These are phyloP conservation scores for Solanum okadae DNA, from an alignment of 257 asterid genomes.

Conservation along the genomic window DNA sequence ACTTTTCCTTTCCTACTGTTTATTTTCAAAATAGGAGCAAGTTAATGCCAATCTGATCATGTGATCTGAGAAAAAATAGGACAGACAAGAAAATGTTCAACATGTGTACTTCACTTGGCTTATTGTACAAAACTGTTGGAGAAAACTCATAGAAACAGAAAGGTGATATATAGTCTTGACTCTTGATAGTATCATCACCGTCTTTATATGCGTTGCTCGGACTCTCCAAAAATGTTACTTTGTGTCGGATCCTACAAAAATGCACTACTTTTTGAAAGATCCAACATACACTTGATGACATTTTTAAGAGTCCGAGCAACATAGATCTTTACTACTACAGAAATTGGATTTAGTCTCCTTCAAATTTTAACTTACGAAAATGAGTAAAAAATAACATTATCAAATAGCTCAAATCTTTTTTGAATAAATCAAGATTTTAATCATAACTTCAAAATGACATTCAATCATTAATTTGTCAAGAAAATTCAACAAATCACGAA, in stretches of 20 bases:
- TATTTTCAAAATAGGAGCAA: not conserved
- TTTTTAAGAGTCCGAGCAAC: too few relatives aligned
- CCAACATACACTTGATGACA: too few relatives aligned
- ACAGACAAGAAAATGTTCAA: not conserved
- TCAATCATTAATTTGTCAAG: not conserved
- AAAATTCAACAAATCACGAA: not conserved
- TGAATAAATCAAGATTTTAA: not conserved
- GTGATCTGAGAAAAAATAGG: not conserved
- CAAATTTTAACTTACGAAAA: not conserved
- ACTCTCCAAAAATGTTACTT: too few relatives aligned
- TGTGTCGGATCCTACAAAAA: too few relatives aligned
- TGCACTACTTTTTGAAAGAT: too few relatives aligned
- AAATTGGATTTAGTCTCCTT: not conserved
- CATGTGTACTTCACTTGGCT: not conserved
- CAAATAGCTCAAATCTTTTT: not conserved
- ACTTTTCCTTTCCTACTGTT: not conserved
- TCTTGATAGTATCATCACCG: too few relatives aligned
- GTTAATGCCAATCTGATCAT: not conserved
- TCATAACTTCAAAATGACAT: not conserved
- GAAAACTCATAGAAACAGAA: not conserved
- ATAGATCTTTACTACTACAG: too few relatives aligned
- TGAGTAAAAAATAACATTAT: not conserved
- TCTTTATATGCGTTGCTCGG: too few relatives aligned
- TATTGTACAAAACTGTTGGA: not conserved
- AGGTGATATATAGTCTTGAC: not conserved